Evolutionary conservation across 371 early-diverging fungal species (phyloP).

Genomic region (Rhizopus microsporus): DNA sequence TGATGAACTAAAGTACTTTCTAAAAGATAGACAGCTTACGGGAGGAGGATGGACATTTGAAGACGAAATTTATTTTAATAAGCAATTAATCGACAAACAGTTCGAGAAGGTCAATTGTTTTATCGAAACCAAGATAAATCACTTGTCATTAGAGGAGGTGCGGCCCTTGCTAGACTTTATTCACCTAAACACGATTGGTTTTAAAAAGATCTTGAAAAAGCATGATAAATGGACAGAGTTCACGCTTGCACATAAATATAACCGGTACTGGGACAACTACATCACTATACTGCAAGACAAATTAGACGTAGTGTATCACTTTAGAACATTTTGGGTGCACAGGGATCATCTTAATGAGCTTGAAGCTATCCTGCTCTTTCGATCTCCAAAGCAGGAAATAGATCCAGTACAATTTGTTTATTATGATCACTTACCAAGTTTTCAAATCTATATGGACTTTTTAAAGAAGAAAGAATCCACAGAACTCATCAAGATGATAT

Average conservation of each 20-base stretch:
- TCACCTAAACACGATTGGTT: conserved; percentile 88
- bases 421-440: conserved; percentile 14
- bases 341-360: conserved; percentile 21
- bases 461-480: conserved; percentile 17
- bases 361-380: conserved; percentile 21
- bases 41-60: conserved; percentile 10
- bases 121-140: conserved; percentile 13
- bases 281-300: background rate
- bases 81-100: conserved; percentile 2
- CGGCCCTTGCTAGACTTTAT: conserved; percentile 78
- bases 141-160: background rate
- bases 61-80: conserved; percentile 17
- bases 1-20: conserved; percentile 14
- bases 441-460: conserved; percentile 18
- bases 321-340: conserved; percentile 21
- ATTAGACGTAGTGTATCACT: background rate
- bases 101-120: conserved; percentile 13
- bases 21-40: conserved; percentile 15
- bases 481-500: conserved; percentile 13
- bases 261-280: background rate
- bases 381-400: conserved; percentile 6
- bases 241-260: conserved; percentile 28
- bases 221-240: conserved; percentile 82
- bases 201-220: conserved; percentile 92
- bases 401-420: conserved; percentile 13